Conservation (phyloP, 2,329 filamentous ascomycete species). For the Xylaria multiplex region DNA sequence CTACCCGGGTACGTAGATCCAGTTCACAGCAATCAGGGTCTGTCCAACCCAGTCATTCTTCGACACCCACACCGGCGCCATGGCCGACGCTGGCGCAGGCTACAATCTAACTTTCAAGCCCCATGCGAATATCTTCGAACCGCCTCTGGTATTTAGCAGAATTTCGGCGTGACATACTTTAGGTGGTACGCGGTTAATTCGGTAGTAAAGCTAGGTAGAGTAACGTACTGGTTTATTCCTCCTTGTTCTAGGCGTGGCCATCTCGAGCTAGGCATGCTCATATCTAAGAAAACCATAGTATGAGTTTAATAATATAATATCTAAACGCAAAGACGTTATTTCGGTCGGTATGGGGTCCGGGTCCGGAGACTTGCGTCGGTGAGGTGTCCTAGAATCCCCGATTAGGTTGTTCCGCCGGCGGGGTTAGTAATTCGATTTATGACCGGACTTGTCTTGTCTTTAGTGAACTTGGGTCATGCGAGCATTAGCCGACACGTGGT, state of each 20-base stretch:
- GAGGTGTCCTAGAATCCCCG: conserved; percentile 22
- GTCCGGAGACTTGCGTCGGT: conserved; percentile 23
- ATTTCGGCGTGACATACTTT: too few relatives aligned
- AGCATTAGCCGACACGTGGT: conserved; percentile 21
- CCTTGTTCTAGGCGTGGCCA: neutral
- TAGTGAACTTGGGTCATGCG: neutral
- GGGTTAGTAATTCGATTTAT: neutral
- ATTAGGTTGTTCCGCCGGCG: conserved; percentile 24
- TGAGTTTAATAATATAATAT: neutral
- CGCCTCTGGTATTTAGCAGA: too few relatives aligned
- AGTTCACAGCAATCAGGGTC: neutral
- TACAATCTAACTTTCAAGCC: too few relatives aligned
- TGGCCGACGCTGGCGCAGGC: too few relatives aligned
- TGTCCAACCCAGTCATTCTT: neutral
- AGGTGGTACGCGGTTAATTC: too few relatives aligned
- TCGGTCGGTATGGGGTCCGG: conserved; percentile 31
- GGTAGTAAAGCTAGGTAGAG: too few relatives aligned
- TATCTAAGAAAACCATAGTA: neutral
- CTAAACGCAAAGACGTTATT: neutral
- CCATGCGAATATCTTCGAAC: too few relatives aligned
- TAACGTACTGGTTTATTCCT: too few relatives aligned
- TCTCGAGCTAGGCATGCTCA: too few relatives aligned
- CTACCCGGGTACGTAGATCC: neutral
- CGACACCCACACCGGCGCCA: too few relatives aligned
- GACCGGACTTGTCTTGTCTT: neutral